These are phyloP conservation scores for Cercophora samala DNA, from an alignment of 495 filamentous ascomycete species.

Conservation along the genomic window DNA sequence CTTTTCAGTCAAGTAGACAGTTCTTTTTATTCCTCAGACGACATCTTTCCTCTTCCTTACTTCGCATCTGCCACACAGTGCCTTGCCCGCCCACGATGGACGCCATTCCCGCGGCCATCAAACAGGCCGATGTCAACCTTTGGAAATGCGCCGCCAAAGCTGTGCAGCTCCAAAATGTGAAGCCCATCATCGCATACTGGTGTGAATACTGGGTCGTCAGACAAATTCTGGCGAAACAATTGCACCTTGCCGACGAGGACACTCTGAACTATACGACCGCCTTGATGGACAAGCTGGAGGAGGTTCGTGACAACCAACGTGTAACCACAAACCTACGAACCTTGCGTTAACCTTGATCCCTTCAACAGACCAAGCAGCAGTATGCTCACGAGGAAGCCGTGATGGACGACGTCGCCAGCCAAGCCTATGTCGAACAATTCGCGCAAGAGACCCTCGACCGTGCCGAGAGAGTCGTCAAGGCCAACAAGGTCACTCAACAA, in stretches of 20 bases:
- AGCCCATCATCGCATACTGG: slow-evolving; percentile 90
- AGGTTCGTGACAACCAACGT: slow-evolving; percentile 48
- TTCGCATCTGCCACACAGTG: slow-evolving; percentile 61
- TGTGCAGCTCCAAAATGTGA: slow-evolving; percentile 75
- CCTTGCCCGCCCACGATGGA: slow-evolving; percentile 33
- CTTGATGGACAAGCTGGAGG: slow-evolving; percentile 90
- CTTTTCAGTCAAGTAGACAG: not conserved
- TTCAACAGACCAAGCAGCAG: slow-evolving; percentile 59
- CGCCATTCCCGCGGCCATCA: slow-evolving; percentile 69
- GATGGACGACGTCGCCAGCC: slow-evolving; percentile 74
- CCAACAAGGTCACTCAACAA: slow-evolving; percentile 85
- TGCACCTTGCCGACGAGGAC: slow-evolving; percentile 74
- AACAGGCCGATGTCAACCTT: slow-evolving; percentile 69
- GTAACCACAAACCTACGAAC: not conserved
- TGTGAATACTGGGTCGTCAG: slow-evolving; percentile 96
- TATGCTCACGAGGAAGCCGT: slow-evolving; percentile 60
- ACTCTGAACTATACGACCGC: slow-evolving; percentile 70
- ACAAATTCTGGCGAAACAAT: slow-evolving; percentile 74
- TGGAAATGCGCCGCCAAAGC: slow-evolving; percentile 71
- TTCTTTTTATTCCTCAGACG: too few species aligned
- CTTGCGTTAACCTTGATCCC: not conserved
- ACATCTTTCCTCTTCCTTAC: not conserved
- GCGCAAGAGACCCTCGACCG: slow-evolving; percentile 80
- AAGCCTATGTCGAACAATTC: slow-evolving; percentile 93
- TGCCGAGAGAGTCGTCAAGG: slow-evolving; percentile 75